phyloP scores from a whole-genome alignment of 768 basidiomycete species.

The Auricularia sp. region DNA sequence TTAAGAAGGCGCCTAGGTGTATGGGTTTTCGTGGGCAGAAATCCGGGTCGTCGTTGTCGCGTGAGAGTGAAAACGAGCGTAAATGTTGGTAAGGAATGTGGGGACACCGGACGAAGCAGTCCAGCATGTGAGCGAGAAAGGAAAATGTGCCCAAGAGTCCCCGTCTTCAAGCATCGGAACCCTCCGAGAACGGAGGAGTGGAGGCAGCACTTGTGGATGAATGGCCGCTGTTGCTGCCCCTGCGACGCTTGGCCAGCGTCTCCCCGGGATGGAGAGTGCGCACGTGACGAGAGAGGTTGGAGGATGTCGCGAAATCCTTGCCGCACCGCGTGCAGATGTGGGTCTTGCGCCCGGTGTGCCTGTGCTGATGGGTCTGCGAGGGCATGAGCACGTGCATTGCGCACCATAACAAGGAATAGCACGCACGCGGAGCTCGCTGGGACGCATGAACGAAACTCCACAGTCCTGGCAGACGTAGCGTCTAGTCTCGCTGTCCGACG shows the following conservation, averaged over 20 bases:
- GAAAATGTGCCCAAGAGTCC: not conserved
- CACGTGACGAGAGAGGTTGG: not conserved
- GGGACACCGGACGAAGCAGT: not conserved
- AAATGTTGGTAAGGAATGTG: not conserved
- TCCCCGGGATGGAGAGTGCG: not conserved
- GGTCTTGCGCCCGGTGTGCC: not conserved
- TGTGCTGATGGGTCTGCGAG: not conserved
- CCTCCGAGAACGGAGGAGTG: not conserved
- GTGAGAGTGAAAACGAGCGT: not conserved
- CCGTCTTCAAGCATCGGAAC: not conserved
- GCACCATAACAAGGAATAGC: not conserved
- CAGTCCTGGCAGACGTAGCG: not conserved
- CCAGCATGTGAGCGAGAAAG: not conserved
- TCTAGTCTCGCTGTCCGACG: not conserved
- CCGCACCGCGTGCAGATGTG: not conserved
- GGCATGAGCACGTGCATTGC: not conserved
- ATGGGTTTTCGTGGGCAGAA: not conserved
- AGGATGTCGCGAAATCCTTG: not conserved
- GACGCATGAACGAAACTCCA: not conserved
- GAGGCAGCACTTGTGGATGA: not conserved
- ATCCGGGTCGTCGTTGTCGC: not conserved
- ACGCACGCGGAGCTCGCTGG: not conserved
- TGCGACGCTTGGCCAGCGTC: not conserved
- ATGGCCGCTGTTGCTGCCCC: not conserved
- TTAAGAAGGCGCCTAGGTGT: not conserved